phyloP scores from a whole-genome alignment of 2,329 filamentous ascomycete species.

The Colletotrichum lini region DNA sequence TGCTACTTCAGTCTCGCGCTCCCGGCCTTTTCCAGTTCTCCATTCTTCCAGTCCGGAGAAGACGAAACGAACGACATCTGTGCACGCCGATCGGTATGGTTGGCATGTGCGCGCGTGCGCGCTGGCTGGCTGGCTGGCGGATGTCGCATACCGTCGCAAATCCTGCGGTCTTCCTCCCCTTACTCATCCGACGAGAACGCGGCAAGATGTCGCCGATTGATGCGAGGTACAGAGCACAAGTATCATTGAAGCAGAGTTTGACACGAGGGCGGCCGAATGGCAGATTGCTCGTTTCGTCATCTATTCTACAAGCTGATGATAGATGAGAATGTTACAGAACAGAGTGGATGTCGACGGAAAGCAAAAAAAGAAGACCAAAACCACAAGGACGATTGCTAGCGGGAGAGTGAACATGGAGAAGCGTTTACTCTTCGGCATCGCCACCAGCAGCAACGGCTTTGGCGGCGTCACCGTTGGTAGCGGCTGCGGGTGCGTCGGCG shows the following conservation, averaged over 20 bases:
- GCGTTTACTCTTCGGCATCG: conserved; percentile 42
- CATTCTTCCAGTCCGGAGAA: not conserved
- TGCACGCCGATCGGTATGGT: conserved; percentile 10
- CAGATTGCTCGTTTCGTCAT: conserved; percentile 24
- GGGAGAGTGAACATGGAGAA: not conserved
- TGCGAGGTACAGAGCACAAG: no score
- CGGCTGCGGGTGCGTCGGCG: conserved; percentile 43
- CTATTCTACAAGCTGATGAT: conserved; percentile 30
- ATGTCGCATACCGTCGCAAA: not conserved
- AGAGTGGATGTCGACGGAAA: not conserved
- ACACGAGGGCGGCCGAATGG: no score
- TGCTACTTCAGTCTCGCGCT: not conserved
- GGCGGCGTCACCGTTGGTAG: conserved; percentile 47
- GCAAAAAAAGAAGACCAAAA: no score
- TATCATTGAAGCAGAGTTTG: not conserved
- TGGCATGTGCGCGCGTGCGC: not conserved
- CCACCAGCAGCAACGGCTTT: conserved; percentile 44
- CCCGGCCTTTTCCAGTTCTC: not conserved
- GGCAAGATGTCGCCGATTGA: no score
- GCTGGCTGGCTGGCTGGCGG: not conserved
- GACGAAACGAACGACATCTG: conserved; percentile 15
- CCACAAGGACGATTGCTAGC: not conserved
- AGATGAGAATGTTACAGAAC: not conserved
- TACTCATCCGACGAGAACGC: not conserved
- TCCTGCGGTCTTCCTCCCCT: not conserved